Percentiles rank a stretch among this genome's conserved stretches.
Conservation (phyloP, 1,139 yeast genomes). For the Suhomyces panamericanus region DNA sequence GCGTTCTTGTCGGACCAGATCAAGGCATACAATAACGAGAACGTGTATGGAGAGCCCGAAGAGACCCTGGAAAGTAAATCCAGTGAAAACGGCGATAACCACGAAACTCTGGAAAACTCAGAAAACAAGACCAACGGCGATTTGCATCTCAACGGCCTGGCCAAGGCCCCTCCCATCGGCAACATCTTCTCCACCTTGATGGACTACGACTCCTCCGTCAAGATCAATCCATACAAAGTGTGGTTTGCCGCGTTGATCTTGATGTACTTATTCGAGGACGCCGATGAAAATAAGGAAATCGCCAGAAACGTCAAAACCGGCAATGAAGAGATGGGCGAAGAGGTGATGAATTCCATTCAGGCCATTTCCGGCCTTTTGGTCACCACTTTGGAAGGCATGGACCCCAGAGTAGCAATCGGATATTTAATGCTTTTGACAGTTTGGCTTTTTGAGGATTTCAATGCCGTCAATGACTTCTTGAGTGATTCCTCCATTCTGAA, state of each 20-base stretch:
- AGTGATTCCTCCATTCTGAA: conserved; percentile 65
- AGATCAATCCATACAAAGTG: conserved; percentile 78
- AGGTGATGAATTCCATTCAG: conserved; percentile 70
- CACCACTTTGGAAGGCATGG: conserved; percentile 61
- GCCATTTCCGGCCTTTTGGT: conserved; percentile 77
- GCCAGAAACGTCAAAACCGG: conserved; percentile 66
- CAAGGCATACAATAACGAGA: conserved; percentile 39
- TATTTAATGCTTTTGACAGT: conserved; percentile 72
- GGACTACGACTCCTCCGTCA: conserved; percentile 75
- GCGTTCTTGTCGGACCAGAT: conserved; percentile 69
- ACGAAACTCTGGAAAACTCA: not conserved
- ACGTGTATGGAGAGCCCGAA: conserved; percentile 17
- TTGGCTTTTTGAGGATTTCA: conserved; percentile 79
- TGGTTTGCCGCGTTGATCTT: conserved; percentile 83
- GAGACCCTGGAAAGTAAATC: not conserved
- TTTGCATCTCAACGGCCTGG: not conserved
- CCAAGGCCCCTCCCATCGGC: conserved; percentile 28
- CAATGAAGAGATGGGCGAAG: conserved; percentile 67
- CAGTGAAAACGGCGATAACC: conserved; percentile 3
- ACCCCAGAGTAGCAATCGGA: conserved; percentile 76
- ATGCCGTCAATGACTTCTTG: conserved; percentile 75
- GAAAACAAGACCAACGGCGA: conserved; percentile 3
- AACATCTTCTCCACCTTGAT: conserved; percentile 70
- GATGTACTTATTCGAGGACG: conserved; percentile 61
- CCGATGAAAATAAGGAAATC: conserved; percentile 49